Evolutionary conservation across 768 basidiomycete species (phyloP).

Genomic region (Coprinopsis marcescibilis): DNA sequence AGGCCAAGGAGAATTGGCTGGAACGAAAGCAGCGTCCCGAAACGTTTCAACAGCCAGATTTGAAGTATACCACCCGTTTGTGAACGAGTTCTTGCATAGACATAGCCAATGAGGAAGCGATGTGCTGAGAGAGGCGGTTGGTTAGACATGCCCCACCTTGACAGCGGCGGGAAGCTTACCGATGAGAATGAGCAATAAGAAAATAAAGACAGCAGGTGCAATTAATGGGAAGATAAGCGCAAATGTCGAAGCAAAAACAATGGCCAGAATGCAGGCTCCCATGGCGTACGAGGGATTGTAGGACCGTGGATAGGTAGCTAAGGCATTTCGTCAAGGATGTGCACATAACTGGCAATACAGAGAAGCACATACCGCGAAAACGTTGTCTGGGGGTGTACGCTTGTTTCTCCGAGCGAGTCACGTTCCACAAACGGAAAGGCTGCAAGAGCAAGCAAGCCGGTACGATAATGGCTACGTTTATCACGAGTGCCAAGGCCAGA

Average conservation of each 20-base stretch:
- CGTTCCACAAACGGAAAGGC: constrained; percentile 54
- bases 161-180: too few relatives aligned
- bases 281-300: constrained; percentile 68
- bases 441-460: constrained; percentile 74
- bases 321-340: constrained; percentile 5
- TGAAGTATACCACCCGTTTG: constrained; percentile 72
- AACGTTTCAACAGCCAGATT: constrained; percentile 68
- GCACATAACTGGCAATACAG: background rate
- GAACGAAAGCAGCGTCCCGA: constrained; percentile 63
- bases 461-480: constrained; percentile 62
- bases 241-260: constrained; percentile 71
- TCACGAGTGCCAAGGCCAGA: constrained; percentile 49
- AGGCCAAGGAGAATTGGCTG: constrained; percentile 75
- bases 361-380: constrained; percentile 56
- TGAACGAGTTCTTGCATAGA: constrained; percentile 65
- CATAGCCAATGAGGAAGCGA: constrained; percentile 74
- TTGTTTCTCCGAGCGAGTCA: constrained; percentile 47
- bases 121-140: constrained; percentile 46
- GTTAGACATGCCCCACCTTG: constrained; percentile 4
- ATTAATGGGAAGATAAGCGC: constrained; percentile 73
- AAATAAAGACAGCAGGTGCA: constrained; percentile 59
- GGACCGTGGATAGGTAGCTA: constrained; percentile 64
- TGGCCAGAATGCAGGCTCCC: constrained; percentile 58
- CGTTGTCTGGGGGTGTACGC: constrained; percentile 73
- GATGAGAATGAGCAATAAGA: constrained; percentile 61